Evolutionary conservation across 2,329 filamentous ascomycete species (phyloP), one percentile per base, ranked within the genome.

Genomic region (Sporothrix brasiliensis): DNA sequence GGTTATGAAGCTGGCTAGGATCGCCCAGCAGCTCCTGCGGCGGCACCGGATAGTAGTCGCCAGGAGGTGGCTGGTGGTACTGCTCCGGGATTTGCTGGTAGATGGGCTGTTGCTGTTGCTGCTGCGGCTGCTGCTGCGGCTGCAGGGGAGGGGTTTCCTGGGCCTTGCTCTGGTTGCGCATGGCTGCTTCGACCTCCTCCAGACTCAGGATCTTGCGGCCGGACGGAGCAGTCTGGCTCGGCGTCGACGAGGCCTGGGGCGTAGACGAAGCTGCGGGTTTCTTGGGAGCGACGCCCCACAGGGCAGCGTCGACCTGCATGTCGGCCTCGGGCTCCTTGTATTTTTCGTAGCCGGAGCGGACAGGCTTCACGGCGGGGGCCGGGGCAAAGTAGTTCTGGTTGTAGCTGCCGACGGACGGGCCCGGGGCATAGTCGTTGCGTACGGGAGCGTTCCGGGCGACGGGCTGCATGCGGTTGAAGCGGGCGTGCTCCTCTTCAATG

Each of bases 101-200:
- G 19, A n/a, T 27, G 53, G 41, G 19, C 19, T 41, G 44, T 74
- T 58, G 19, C 19, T 41, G 44, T 74, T 58, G 73, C 74, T 9
- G 79, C 77, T 70, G 81, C 76, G 5, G 81, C 74, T 58, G 73
- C 74, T 9, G 79, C 77, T 70, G 81, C 77, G 5, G 81, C 60
- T 66, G 67, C n/a, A 21, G 24, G 2, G 58, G 24, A n/a, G 67
- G 58, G 9, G 50, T 27, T 21, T 76, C 10, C 76, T 13, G 83
- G 81, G 73, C 14, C 53, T 87, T 86, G 44, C 87, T 81, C 75
- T 94, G 90, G 47, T 87, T 85, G 72, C 92, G 88, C 90, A 99
- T 94, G 74, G 93, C 90, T 69, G 94, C 94, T 81, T 99, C 95
- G 24, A 99, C 94, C 82, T 99, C 95, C 79, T 98, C 95, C 77